Evolutionary conservation across 2,329 filamentous ascomycete species (phyloP), one percentile per base, ranked within the genome.

Genomic region (Endoconidiophora laricicola): DNA sequence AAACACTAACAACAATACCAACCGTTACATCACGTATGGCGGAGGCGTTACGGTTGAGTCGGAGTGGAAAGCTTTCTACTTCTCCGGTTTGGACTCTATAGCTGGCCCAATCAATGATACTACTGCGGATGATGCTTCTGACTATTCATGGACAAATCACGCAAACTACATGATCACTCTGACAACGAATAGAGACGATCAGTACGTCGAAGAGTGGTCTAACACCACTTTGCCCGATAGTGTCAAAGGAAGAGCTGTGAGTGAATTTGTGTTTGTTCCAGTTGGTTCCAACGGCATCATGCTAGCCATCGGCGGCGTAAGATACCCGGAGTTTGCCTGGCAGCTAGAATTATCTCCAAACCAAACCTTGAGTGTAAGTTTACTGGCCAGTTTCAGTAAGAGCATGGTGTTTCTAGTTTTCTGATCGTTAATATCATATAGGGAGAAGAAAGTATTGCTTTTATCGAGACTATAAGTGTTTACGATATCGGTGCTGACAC

Each of bases 271-370:
- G 1, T 86, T 81, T 80, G 72, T 94, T 1, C 86, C 86, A 1
- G 84, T 87, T 42, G 83, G 85, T 2, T 66, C 73, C 14, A 69
- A 86, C 57, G 86, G 86, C 1, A 79, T 91, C 42, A 68, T 94
- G 6, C 71, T 94, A 1, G 83, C 82, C 2, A 66, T 94, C 0
- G 85, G 83, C 5, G 86, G 86, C 10, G 86, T 85, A 2, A 75
- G 70, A 0, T 69, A 75, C 58, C 78, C 79, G 66, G 73, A 22
- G 50, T 7, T 54, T 46, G 7, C 70, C 65, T 0, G 26, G 54
- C 0, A 62, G 68, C 4, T 33, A 9, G 29, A 12, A 7, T 12
- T 10, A 33, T 33, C 70, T 72, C 4, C 23, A 12, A 20, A 46
- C 6, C 6, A 23, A 6, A 29, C 44, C 4, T 3, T 33, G 7